Evolutionary conservation across 2,329 filamentous ascomycete genomes (phyloP).

Genomic region (Xylariaceae sp.): DNA sequence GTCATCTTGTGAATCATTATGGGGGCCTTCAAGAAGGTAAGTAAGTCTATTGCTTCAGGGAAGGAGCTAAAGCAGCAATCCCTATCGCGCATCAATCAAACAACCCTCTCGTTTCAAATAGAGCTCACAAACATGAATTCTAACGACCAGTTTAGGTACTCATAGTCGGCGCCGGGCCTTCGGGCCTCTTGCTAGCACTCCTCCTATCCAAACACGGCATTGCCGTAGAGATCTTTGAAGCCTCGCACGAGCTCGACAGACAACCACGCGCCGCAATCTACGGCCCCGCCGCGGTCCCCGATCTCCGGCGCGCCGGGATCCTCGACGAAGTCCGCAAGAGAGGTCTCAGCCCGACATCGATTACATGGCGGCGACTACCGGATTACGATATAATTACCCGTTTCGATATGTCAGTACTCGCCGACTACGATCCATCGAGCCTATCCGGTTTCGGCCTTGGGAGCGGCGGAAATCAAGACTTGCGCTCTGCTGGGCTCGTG

Average conservation of each 20-base stretch:
- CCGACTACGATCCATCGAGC: slow-evolving; percentile 36
- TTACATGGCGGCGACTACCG: slow-evolving; percentile 38
- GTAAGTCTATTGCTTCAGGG: too few species aligned
- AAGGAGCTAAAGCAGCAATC: too few species aligned
- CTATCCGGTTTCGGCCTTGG: too few species aligned
- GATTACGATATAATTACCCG: slow-evolving; percentile 35
- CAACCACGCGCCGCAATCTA: slow-evolving; percentile 62
- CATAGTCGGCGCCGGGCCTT: slow-evolving; percentile 48
- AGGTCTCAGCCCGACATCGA: slow-evolving; percentile 36
- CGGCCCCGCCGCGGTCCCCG: slow-evolving; percentile 53
- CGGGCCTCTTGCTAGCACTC: slow-evolving; percentile 46
- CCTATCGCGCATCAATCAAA: too few species aligned
- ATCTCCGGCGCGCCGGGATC: slow-evolving; percentile 56
- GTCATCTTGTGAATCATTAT: too few species aligned
- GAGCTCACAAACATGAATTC: background rate
- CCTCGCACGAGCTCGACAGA: slow-evolving; percentile 49
- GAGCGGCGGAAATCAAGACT: slow-evolving; percentile 38
- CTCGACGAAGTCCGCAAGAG: slow-evolving; percentile 37
- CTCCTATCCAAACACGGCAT: slow-evolving; percentile 52
- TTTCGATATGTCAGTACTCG: slow-evolving; percentile 33
- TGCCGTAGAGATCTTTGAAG: slow-evolving; percentile 52
- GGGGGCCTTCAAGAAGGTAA: too few species aligned
- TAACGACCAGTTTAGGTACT: slow-evolving; percentile 32
- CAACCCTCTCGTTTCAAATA: too few species aligned
- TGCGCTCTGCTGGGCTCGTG: slow-evolving; percentile 38